phyloP scores from a whole-genome alignment of 1,284 basidiomycete genomes.

The Austropuccinia psidii region DNA sequence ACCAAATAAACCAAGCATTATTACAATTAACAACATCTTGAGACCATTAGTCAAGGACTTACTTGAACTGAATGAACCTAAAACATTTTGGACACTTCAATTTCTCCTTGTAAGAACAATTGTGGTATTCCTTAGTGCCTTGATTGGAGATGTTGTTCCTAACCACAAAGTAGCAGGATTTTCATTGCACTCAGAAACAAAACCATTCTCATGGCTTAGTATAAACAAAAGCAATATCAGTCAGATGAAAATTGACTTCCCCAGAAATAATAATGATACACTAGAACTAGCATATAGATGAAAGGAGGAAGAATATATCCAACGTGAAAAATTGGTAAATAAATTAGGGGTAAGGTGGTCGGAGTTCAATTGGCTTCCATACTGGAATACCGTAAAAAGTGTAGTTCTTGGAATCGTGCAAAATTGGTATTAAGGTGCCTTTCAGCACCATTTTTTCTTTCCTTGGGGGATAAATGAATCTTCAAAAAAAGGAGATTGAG shows the following conservation, averaged over 20 bases:
- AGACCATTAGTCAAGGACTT: neutral
- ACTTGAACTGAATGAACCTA: neutral
- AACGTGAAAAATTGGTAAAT: neutral
- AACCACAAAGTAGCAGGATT: constrained; percentile 26
- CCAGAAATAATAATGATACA: neutral
- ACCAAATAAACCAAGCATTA: neutral
- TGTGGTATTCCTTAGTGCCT: neutral
- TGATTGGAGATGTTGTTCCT: constrained; percentile 11
- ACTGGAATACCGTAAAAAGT: constrained; percentile 14
- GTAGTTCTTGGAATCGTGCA: neutral
- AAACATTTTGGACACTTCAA: neutral
- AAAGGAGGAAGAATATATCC: neutral
- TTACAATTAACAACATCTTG: neutral
- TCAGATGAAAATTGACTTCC: neutral
- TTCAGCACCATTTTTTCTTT: neutral
- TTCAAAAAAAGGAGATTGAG: neutral
- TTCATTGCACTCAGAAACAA: neutral
- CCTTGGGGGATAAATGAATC: constrained; percentile 1
- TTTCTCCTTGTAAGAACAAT: neutral
- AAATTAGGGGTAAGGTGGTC: constrained; percentile 2
- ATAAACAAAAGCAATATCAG: neutral
- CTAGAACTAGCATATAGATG: neutral
- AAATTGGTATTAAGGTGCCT: constrained; percentile 20
- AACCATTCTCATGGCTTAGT: neutral
- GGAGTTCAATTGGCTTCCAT: neutral